These are phyloP conservation scores for Fusarium pseudonygamai DNA, from an alignment of 2,329 filamentous ascomycete genomes.

Conservation along the genomic window DNA sequence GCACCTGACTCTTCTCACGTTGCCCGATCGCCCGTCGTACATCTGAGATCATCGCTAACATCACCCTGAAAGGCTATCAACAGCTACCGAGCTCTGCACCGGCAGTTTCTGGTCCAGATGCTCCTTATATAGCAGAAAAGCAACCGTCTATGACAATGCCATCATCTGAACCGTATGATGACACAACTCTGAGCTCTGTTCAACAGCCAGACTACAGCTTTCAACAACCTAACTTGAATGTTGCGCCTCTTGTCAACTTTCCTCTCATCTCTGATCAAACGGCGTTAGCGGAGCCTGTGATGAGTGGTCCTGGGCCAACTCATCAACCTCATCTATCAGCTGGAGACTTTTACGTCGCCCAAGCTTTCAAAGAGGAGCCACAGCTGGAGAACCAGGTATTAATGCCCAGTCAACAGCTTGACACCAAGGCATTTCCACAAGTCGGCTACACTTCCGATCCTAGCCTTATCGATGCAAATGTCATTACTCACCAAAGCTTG, in stretches of 20 bases:
- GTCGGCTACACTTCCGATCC: constrained; percentile 33
- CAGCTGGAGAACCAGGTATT: constrained; percentile 27
- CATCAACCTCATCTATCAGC: constrained; percentile 30
- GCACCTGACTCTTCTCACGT: constrained; percentile 9
- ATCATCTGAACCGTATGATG: constrained; percentile 30
- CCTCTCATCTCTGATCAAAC: constrained; percentile 33
- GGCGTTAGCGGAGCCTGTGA: constrained; percentile 24
- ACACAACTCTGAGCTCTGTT: constrained; percentile 17
- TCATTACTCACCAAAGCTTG: constrained; percentile 28
- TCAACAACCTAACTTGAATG: constrained; percentile 29
- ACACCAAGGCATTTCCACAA: constrained; percentile 27
- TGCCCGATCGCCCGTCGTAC: neutral
- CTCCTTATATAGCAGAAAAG: constrained; percentile 47
- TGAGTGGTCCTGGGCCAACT: constrained; percentile 14
- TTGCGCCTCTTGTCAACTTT: constrained; percentile 36
- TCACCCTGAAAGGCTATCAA: constrained; percentile 47
- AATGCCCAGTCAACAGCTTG: constrained; percentile 27
- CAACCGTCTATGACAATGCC: constrained; percentile 38
- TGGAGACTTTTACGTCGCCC: constrained; percentile 33
- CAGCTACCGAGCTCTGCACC: constrained; percentile 40
- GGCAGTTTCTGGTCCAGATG: constrained; percentile 43
- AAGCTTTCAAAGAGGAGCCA: constrained; percentile 35
- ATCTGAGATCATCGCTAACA: constrained; percentile 21
- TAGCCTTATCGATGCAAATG: constrained; percentile 19
- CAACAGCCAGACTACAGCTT: constrained; percentile 27